Conservation (phyloP, 495 filamentous ascomycete species). For the Delitschia confertaspora region DNA sequence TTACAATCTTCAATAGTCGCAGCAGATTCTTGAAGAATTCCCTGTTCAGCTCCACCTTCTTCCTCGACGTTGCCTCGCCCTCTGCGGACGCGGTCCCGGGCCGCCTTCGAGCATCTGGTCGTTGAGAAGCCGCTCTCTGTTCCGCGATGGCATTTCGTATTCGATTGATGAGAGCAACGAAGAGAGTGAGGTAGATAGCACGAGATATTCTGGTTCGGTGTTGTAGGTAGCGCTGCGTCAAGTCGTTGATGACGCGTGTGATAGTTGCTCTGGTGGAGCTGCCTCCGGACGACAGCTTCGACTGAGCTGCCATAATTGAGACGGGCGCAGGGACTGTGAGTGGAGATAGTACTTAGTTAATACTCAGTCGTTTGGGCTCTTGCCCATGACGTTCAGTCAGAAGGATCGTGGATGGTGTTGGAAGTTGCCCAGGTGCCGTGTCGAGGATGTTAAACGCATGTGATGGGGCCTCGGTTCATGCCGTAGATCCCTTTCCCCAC, state of each 20-base stretch:
- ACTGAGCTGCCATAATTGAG: conserved; percentile 63
- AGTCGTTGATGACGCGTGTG: conserved; percentile 60
- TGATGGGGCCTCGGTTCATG: too few relatives aligned
- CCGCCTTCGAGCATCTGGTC: conserved; percentile 55
- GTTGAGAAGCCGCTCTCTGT: conserved; percentile 76
- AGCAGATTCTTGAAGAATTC: conserved; percentile 89
- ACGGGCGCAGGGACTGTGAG: conserved; percentile 6
- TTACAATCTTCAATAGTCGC: conserved; percentile 71
- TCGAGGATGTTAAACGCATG: too few relatives aligned
- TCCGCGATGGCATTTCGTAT: conserved; percentile 85
- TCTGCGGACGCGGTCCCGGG: conserved; percentile 45
- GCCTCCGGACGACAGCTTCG: conserved; percentile 55
- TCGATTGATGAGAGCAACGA: conserved; percentile 78
- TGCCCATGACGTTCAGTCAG: conserved; percentile 1
- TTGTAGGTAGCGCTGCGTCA: conserved; percentile 68
- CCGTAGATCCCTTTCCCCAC: too few relatives aligned
- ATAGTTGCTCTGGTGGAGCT: conserved; percentile 57
- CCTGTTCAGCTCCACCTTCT: conserved; percentile 85
- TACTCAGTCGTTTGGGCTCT: conserved; percentile 2
- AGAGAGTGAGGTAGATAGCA: conserved; percentile 83
- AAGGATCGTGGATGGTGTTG: too few relatives aligned
- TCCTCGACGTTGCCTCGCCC: conserved; percentile 45
- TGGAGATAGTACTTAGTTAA: background rate
- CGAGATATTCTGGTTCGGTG: conserved; percentile 87
- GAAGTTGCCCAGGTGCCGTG: too few relatives aligned